Conservation (phyloP, 1,139 yeast genomes). For the Kurtzmaniella natalensis region DNA sequence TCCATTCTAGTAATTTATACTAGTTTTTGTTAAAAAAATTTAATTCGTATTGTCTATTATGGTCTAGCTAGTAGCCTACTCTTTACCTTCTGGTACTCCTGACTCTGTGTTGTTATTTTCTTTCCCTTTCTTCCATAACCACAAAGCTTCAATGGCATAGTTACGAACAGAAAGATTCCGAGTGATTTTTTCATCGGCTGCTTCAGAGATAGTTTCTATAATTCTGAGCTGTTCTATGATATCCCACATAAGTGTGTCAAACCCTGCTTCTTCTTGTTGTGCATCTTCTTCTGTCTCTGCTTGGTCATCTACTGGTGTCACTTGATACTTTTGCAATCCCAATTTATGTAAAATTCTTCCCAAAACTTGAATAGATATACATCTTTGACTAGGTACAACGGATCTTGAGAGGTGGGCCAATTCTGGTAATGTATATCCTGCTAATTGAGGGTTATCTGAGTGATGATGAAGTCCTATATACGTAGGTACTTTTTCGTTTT, state of each 20-base stretch:
- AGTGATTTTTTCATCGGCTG: conserved; percentile 66
- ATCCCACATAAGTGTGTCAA: conserved; percentile 73
- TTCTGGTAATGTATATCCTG: conserved; percentile 88
- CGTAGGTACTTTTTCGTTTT: conserved; percentile 42
- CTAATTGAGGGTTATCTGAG: conserved; percentile 79
- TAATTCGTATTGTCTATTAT: background rate
- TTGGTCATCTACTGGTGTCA: conserved; percentile 36
- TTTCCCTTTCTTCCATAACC: conserved; percentile 88
- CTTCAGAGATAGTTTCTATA: conserved; percentile 67
- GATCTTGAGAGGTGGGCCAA: conserved; percentile 78
- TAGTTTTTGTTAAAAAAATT: background rate
- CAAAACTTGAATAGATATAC: conserved; percentile 78
- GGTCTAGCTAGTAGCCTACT: background rate
- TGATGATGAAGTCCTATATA: conserved; percentile 86
- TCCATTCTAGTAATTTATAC: background rate
- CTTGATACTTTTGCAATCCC: conserved; percentile 57
- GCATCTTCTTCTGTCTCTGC: conserved; percentile 33
- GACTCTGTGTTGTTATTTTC: too few relatives aligned
- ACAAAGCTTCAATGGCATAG: conserved; percentile 88
- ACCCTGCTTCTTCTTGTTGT: conserved; percentile 36
- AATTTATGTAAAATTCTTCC: conserved; percentile 85
- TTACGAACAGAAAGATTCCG: conserved; percentile 71
- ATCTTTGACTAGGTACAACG: conserved; percentile 77
- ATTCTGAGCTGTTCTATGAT: conserved; percentile 62
- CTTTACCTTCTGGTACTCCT: background rate